phyloP scores from a whole-genome alignment of 208 protist species.

The Trypanosoma melophagium region DNA sequence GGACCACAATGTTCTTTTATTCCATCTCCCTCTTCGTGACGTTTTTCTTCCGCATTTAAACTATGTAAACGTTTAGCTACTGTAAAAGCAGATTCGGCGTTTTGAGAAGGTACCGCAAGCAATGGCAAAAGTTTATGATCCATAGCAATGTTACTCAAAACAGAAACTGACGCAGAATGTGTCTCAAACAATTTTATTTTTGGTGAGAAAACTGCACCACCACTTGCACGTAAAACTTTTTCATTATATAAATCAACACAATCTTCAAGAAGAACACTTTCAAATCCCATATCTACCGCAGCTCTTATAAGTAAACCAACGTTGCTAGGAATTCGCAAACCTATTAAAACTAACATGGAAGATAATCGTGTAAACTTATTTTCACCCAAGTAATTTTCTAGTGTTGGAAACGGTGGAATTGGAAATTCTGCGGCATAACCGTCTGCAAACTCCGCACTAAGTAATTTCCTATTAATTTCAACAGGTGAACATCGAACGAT shows the following conservation, averaged over 20 bases:
- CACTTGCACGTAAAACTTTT: conserved; percentile 85
- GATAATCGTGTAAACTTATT: conserved; percentile 25
- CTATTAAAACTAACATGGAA: conserved; percentile 74
- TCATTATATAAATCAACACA: conserved; percentile 75
- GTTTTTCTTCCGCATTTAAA: conserved; percentile 32
- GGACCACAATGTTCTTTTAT: conserved; percentile 34
- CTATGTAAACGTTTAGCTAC: conserved; percentile 68
- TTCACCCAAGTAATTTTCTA: conserved; percentile 24
- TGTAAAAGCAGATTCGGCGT: conserved; percentile 60
- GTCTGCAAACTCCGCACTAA: conserved; percentile 78
- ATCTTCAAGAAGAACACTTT: conserved; percentile 65
- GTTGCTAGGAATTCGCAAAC: conserved; percentile 86
- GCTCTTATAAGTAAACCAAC: conserved; percentile 70
- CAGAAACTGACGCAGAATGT: conserved; percentile 29
- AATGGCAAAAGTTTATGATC: conserved; percentile 69
- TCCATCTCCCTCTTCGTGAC: neutral
- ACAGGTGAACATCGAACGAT: conserved; percentile 73
- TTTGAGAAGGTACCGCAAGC: conserved; percentile 74
- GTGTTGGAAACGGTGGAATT: neutral
- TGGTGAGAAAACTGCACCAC: conserved; percentile 62
- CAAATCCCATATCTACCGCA: conserved; percentile 75
- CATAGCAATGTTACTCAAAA: conserved; percentile 59
- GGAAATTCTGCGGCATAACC: conserved; percentile 85
- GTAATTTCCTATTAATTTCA: conserved; percentile 60
- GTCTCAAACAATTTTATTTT: conserved; percentile 53